Base-by-base conservation (phyloP, 805 yeast genomes). In the Candida ascalaphidarum region DNA sequence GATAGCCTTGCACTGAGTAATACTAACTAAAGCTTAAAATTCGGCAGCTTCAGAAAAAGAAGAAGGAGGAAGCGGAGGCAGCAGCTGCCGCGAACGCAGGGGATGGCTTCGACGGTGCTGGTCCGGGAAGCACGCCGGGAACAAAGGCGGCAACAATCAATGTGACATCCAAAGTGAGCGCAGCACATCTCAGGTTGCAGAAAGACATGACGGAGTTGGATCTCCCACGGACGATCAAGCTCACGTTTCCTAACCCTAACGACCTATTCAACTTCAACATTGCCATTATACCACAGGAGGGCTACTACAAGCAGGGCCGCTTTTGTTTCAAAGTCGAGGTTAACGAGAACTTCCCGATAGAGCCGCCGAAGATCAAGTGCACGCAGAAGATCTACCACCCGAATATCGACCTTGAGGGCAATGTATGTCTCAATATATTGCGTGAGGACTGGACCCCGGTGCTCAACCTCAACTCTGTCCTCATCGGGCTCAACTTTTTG, bases 391-490 rank as follows among this genome's bases (percentile, higher is more conserved):
- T 89, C 4, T 89, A 81, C 55, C 98, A 89, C 50, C 98, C 98
- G 9, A 89, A 89, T 47, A 89, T 89, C 39, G 96, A 89, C 50
- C 49, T 74, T 13, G 80, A 82, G 24, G 97, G 97, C 0, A 89
- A 86, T 47, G 82, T 89, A 5, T 89, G 98, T 48, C 65, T 89
- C 35, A 89, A 89, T 48, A 88, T 89, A 20, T 62, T 89, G 34
- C 64, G 97, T 41, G 95, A 88, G 50, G 97, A 89, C 51, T 89
- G 98, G 98, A 77, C 86, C 17, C 97, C 98, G 0, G 95, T 86
- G 0, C 62, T 89, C 40, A 82, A 81, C 33, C 58, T 89, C 46
- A 84, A 81, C 48, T 68, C 88, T 4, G 77, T 89, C 7, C 65
- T 88, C 31, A 77, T 88, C 22, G 97, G 98, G 0, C 64, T 89